Percentiles rank a stretch among this genome's conserved stretches.
Evolutionary conservation across 2,329 filamentous ascomycete genomes (phyloP).

Genomic region (Sporothrix inflata): DNA sequence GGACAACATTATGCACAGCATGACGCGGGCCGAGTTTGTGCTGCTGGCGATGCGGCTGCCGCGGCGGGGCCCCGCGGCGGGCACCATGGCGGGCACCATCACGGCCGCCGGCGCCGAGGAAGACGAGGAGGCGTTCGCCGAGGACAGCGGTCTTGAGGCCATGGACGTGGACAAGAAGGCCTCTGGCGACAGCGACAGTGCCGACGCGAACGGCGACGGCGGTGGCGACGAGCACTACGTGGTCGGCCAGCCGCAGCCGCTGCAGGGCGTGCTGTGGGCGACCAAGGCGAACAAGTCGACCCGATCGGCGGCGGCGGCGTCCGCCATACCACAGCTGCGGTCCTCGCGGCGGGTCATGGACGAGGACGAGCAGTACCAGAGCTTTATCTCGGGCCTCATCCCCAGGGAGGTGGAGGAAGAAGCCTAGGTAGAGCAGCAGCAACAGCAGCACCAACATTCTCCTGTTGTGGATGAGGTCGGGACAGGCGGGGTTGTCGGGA

Average conservation of each 20-base stretch:
- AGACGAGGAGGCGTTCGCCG: not conserved
- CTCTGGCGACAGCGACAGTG: conserved; percentile 28
- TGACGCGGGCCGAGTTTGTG: conserved; percentile 69
- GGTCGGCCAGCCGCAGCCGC: conserved; percentile 29
- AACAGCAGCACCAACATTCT: not conserved
- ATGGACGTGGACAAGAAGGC: conserved; percentile 38
- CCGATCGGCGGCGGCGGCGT: not conserved
- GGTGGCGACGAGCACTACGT: conserved; percentile 23
- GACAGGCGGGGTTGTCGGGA: not conserved
- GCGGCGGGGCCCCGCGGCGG: conserved; percentile 36
- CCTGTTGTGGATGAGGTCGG: not conserved
- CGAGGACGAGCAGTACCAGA: conserved; percentile 53
- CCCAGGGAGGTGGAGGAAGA: conserved; percentile 38
- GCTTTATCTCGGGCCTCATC: conserved; percentile 48
- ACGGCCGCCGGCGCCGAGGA: not conserved
- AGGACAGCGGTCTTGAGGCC: not conserved
- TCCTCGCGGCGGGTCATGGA: conserved; percentile 39
- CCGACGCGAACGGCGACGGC: not conserved
- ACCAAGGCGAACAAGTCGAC: conserved; percentile 24
- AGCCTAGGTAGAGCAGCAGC: conserved; percentile 2
- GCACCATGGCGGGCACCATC: not conserved
- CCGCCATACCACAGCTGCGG: conserved; percentile 27
- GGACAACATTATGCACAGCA: conserved; percentile 71
- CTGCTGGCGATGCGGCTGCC: conserved; percentile 69
- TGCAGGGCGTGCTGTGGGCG: conserved; percentile 35